Evolutionary conservation across 148 eudicot genomes (phyloP).

Genomic region (Arbutus unedo): DNA sequence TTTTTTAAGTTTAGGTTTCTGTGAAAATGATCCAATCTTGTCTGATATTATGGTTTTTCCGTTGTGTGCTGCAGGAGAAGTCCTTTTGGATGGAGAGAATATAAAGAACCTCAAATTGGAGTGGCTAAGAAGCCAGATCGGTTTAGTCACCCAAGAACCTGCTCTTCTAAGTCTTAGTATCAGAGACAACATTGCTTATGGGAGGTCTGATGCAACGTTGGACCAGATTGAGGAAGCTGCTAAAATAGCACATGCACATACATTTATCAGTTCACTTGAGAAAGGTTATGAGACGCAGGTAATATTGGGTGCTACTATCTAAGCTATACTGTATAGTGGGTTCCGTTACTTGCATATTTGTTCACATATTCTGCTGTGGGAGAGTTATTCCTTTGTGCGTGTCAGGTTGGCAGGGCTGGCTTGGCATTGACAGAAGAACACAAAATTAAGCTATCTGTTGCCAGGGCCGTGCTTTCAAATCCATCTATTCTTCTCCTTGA

Average conservation of each 20-base stretch:
- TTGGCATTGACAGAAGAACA: slow-evolving; percentile 88
- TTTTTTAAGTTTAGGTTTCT: not conserved
- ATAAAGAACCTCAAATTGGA: slow-evolving; percentile 88
- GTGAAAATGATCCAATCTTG: not conserved
- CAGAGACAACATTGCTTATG: slow-evolving; percentile 93
- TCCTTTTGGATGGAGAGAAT: slow-evolving; percentile 92
- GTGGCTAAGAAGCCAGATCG: slow-evolving; percentile 97
- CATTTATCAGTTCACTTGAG: slow-evolving; percentile 88
- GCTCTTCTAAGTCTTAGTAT: slow-evolving; percentile 92
- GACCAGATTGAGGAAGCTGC: slow-evolving; percentile 99
- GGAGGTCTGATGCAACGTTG: slow-evolving; percentile 59
- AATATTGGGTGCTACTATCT: slow-evolving; percentile 2
- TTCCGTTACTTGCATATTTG: not conserved
- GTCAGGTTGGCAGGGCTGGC: slow-evolving; percentile 90
- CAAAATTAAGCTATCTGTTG: slow-evolving; percentile 92
- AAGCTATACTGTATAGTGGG: not conserved
- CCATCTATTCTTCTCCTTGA: slow-evolving; percentile 95
- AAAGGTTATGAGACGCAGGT: slow-evolving; percentile 96
- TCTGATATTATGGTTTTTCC: not conserved
- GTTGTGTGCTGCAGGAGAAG: slow-evolving; percentile 68
- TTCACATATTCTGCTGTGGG: not conserved
- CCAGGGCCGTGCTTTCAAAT: slow-evolving; percentile 89
- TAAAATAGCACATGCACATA: slow-evolving; percentile 92
- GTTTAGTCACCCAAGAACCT: slow-evolving; percentile 97
- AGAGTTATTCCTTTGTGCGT: slow-evolving; percentile 17